A percentile compares a stretch with the other conserved stretches of the same genome.
These are phyloP conservation scores for Saprolegnia parasitica DNA, from an alignment of 352 stramenopile genomes.

Conservation along the genomic window DNA sequence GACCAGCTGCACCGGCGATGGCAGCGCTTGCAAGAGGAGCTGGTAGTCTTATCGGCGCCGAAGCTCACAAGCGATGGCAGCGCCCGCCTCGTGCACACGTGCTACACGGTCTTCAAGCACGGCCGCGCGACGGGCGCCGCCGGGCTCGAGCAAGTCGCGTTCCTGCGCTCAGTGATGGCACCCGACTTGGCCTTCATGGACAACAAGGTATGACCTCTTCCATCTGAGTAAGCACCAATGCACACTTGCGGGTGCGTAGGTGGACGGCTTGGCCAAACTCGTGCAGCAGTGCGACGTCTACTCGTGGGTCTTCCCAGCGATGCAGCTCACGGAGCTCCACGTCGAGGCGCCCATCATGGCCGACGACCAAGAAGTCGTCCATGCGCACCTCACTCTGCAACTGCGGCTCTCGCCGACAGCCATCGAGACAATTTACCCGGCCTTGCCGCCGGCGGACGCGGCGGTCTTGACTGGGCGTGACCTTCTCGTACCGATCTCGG, in stretches of 20 bases:
- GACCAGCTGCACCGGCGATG: too few relatives aligned
- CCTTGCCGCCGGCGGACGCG: neutral
- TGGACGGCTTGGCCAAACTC: neutral
- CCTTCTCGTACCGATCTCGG: neutral
- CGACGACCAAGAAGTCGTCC: neutral
- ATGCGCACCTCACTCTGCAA: neutral
- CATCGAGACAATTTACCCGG: neutral
- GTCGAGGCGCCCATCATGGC: neutral
- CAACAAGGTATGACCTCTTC: too few relatives aligned
- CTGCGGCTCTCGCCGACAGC: neutral
- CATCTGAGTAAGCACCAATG: too few relatives aligned
- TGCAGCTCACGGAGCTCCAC: neutral
- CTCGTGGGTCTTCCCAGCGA: neutral
- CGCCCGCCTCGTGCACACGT: too few relatives aligned
- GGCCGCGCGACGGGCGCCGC: neutral
- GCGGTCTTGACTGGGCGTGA: neutral
- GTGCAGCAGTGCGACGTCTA: neutral
- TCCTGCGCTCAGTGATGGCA: neutral
- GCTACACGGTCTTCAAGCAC: too few relatives aligned
- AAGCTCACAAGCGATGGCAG: too few relatives aligned
- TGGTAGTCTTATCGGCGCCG: too few relatives aligned
- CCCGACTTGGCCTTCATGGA: conserved; percentile 8
- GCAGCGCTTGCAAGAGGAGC: too few relatives aligned
- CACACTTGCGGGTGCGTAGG: too few relatives aligned
- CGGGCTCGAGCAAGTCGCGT: neutral